Percentiles rank a stretch among this genome's conserved stretches.
phyloP scores from a whole-genome alignment of 768 basidiomycete genomes.

The Mrakia hoshinonis region DNA sequence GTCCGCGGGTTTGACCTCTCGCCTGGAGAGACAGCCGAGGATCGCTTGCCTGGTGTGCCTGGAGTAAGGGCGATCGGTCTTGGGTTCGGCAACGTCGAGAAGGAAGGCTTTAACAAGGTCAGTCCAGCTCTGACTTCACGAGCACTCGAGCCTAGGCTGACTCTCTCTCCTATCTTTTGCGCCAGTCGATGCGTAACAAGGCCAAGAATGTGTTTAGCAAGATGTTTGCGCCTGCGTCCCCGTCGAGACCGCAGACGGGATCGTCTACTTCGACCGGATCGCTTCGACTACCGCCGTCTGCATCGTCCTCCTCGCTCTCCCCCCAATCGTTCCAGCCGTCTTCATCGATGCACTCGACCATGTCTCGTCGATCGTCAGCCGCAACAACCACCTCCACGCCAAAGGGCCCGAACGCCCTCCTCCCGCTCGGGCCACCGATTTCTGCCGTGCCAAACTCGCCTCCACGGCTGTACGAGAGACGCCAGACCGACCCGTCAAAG shows the following conservation, averaged over 20 bases:
- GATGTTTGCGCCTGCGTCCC: constrained; percentile 18
- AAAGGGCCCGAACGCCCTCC: background rate
- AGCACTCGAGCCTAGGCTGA: background rate
- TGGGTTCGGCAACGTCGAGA: background rate
- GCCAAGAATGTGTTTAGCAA: constrained; percentile 24
- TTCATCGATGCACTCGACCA: background rate
- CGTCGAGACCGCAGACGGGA: background rate
- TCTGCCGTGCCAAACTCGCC: background rate
- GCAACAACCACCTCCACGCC: background rate
- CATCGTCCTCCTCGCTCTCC: background rate
- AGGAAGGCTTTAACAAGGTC: constrained; percentile 8
- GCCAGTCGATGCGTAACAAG: constrained; percentile 15
- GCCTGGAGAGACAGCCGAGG: background rate
- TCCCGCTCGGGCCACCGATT: background rate
- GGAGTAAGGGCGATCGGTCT: background rate
- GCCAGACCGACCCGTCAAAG: constrained; percentile 2
- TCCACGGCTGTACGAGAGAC: background rate
- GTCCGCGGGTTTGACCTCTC: background rate
- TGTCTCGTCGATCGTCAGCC: background rate
- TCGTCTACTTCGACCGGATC: constrained; percentile 4
- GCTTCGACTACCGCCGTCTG: background rate
- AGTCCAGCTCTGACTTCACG: background rate
- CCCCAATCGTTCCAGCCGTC: background rate
- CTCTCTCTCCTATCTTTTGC: background rate
- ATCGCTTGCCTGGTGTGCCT: background rate